These are phyloP conservation scores for Prillingera fragicola DNA, from an alignment of 1,284 basidiomycete species.

Conservation along the genomic window DNA sequence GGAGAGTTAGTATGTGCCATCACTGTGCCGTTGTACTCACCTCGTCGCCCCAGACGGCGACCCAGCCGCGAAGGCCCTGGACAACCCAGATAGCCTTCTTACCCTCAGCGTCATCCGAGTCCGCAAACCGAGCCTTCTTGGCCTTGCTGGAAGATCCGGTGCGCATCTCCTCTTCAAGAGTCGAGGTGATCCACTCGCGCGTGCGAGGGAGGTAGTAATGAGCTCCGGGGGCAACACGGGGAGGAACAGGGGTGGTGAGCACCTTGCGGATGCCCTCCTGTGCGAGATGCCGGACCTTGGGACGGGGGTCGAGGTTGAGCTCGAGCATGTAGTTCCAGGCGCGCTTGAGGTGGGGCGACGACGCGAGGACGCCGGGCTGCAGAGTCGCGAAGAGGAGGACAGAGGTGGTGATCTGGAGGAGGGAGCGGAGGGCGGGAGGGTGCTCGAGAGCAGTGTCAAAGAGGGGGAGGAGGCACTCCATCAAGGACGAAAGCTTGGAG, in stretches of 20 bases:
- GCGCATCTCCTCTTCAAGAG: slow-evolving; percentile 62
- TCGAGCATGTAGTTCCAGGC: slow-evolving; percentile 69
- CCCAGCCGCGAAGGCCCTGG: slow-evolving; percentile 58
- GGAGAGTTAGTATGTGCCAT: slow-evolving; percentile 5
- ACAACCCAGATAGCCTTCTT: slow-evolving; percentile 75
- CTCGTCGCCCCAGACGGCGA: slow-evolving; percentile 60
- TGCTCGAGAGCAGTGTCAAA: slow-evolving; percentile 52
- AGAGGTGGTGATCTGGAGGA: slow-evolving; percentile 58
- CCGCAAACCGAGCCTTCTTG: slow-evolving; percentile 56
- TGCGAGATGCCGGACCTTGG: slow-evolving; percentile 89
- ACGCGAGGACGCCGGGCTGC: slow-evolving; percentile 59
- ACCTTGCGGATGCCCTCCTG: slow-evolving; percentile 77
- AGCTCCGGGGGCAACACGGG: slow-evolving; percentile 53
- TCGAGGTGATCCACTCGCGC: slow-evolving; percentile 71
- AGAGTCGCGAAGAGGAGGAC: slow-evolving; percentile 67
- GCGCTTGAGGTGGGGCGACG: slow-evolving; percentile 61
- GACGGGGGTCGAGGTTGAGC: slow-evolving; percentile 77
- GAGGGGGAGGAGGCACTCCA: slow-evolving; percentile 70
- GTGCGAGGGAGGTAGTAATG: slow-evolving; percentile 77
- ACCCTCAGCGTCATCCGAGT: slow-evolving; percentile 54
- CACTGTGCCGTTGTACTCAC: slow-evolving; percentile 40
- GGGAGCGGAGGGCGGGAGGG: slow-evolving; percentile 45
- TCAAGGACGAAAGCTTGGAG: slow-evolving; percentile 40
- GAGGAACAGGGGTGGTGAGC: slow-evolving; percentile 66
- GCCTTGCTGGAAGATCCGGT: slow-evolving; percentile 51